phyloP scores from a whole-genome alignment of 2,329 filamentous ascomycete genomes.

The Diplodia mutila region DNA sequence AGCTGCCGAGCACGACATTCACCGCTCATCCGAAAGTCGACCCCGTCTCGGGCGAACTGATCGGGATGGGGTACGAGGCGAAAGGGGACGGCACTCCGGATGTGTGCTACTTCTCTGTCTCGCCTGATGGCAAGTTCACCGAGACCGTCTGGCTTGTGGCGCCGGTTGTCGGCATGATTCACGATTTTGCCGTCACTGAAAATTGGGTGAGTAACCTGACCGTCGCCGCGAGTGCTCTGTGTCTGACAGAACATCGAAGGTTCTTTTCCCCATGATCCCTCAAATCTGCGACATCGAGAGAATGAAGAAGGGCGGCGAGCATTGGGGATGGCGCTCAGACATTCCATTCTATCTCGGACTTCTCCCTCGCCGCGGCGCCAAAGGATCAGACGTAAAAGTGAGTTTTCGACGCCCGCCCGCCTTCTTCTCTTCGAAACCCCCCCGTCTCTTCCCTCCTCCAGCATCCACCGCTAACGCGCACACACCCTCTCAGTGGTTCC shows the following conservation, averaged over 20 bases:
- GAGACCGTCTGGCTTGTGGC: constrained; percentile 42
- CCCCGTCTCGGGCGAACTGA: constrained; percentile 27
- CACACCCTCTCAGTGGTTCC: constrained; percentile 39
- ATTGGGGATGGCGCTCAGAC: constrained; percentile 46
- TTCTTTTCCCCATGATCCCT: constrained; percentile 45
- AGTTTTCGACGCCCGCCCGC: too few relatives aligned
- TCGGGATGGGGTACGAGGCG: constrained; percentile 41
- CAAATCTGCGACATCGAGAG: constrained; percentile 42
- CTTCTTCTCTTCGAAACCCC: background rate
- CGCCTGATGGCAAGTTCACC: constrained; percentile 35
- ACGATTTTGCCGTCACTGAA: constrained; percentile 49
- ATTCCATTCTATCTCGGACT: constrained; percentile 37
- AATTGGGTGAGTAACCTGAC: constrained; percentile 36
- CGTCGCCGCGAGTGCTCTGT: accelerated
- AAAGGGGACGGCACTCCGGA: constrained; percentile 47
- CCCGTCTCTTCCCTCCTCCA: background rate
- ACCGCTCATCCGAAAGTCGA: constrained; percentile 34
- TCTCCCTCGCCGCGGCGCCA: constrained; percentile 31
- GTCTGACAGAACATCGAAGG: constrained; percentile 30
- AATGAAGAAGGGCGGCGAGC: constrained; percentile 45
- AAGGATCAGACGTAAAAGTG: constrained; percentile 25
- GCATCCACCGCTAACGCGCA: background rate
- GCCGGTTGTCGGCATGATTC: constrained; percentile 47
- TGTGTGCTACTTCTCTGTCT: constrained; percentile 43
- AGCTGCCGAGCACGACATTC: constrained; percentile 28